Conservation (phyloP, 1,139 yeast genomes). For the Pichia sp. region DNA sequence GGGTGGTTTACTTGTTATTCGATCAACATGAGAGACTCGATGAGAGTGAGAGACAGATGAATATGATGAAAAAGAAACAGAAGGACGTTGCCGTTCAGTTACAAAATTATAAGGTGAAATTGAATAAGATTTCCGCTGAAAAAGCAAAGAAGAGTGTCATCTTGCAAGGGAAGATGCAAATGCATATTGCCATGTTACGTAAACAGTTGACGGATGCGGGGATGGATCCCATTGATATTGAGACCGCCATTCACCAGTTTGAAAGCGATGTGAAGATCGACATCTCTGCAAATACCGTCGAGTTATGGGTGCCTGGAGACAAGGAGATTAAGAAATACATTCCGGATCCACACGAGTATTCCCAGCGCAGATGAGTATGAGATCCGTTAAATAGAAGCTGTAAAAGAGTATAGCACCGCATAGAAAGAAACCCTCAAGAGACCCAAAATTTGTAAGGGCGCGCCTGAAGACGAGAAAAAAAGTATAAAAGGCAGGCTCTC, state of each 20-base stretch:
- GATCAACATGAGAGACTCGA: conserved; percentile 20
- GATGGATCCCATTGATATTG: conserved; percentile 44
- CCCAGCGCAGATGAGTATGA: conserved; percentile 23
- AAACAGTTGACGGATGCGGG: conserved; percentile 50
- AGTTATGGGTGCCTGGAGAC: conserved; percentile 53
- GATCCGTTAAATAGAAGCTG: too few relatives aligned
- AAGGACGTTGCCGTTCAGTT: conserved; percentile 22
- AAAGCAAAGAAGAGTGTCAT: conserved; percentile 38
- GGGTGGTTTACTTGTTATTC: conserved; percentile 8
- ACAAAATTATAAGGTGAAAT: conserved; percentile 23
- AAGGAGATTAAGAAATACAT: conserved; percentile 40
- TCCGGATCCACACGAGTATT: conserved; percentile 54
- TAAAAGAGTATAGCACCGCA: background rate
- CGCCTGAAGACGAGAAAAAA: too few relatives aligned
- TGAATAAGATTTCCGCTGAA: conserved; percentile 34
- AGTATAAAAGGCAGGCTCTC: conserved; percentile 10
- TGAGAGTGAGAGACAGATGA: conserved; percentile 18
- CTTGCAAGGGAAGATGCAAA: conserved; percentile 47
- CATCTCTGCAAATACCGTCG: conserved; percentile 45
- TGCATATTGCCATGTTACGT: conserved; percentile 57
- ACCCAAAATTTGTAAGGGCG: too few relatives aligned
- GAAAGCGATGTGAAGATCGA: conserved; percentile 51
- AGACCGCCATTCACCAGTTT: conserved; percentile 45
- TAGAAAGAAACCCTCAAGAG: conserved; percentile 1
- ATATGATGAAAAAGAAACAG: conserved; percentile 19